Evolutionary conservation across 164 flowering plant genomes (phyloP), one percentile per base, ranked within the genome.

Genomic region (Macadamia tetraphylla): DNA sequence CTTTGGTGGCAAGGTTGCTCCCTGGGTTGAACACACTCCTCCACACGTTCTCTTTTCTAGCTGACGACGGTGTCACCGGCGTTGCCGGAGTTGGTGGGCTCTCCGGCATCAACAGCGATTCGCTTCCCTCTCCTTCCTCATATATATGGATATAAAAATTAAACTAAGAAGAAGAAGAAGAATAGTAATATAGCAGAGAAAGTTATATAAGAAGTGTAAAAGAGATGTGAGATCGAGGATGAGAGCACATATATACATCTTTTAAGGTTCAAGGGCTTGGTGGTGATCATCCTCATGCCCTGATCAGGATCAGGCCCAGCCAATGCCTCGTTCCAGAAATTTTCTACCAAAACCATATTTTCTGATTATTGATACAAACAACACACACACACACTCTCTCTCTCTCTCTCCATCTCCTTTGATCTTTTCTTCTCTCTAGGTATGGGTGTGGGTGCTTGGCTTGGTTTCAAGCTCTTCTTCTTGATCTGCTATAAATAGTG

Each of bases 1-100:
- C 29, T 75, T 64, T 87, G 70, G 91, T 89, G 63, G 95, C 92
- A 2, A 80, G 76, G 92, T 94, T 94, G 84, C 98, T 90, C 0
- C 97, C 98, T 0, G 97, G 99, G 78, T 94, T 46, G 82, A 94
- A 94, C 40, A 94, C 99, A 73, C 99, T 94, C 83, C 97, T 80
- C 99, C 99, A 90, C 11, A 92, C 97, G 83, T 92, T 90, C 8
- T 90, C 95, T 77, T 77, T 86, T n/a, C 74, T 74, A 17, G 84
- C 68, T n/a, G 91, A 67, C 1, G 83, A 30, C 31, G 92, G 84
- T 5, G 94, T 85, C 18, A n/a, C 62, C 0, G 97, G 96, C 1
- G 92, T 88, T 11, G 23, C 64, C 2, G 97, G 95, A 1, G 91
- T 80, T 6, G 68, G 13, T 3, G 88, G 87, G 57, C 64, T 81